These are phyloP conservation scores for Teunomyces funiuensis DNA, from an alignment of 805 yeast genomes.

Conservation along the genomic window DNA sequence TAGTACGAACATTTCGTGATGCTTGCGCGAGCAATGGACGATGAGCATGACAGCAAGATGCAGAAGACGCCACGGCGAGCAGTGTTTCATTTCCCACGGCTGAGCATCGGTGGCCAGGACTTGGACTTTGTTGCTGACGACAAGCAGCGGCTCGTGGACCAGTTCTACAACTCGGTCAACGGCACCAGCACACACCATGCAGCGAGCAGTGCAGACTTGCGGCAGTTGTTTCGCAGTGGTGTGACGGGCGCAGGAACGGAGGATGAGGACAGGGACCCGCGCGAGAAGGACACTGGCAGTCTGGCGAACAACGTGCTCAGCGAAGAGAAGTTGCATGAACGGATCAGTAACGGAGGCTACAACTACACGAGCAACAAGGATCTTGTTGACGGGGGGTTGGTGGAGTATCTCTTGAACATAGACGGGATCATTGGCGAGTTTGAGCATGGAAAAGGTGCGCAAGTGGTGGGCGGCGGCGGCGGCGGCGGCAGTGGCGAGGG, in stretches of 20 bases:
- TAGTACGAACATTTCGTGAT: no score
- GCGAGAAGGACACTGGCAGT: no score
- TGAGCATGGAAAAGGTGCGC: no score
- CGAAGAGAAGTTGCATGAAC: constrained; percentile 13
- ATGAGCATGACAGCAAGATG: background rate
- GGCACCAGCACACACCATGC: constrained; percentile 14
- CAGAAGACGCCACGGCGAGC: background rate
- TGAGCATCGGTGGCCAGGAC: background rate
- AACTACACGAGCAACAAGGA: constrained; percentile 11
- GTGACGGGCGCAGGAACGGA: no score
- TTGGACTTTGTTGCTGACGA: constrained; percentile 14
- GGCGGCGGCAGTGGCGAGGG: background rate
- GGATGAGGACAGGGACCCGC: no score
- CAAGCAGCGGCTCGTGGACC: constrained; percentile 40
- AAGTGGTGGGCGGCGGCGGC: no score
- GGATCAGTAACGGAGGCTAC: constrained; percentile 22
- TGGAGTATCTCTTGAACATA: constrained; percentile 28
- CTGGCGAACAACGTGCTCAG: no score
- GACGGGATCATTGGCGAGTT: constrained; percentile 23
- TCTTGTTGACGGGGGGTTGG: constrained; percentile 25
- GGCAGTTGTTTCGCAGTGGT: background rate
- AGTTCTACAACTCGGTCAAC: constrained; percentile 32
- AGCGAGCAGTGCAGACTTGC: background rate
- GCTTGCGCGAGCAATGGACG: background rate
- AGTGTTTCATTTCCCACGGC: constrained; percentile 1